Base-by-base conservation (phyloP, 2,329 filamentous ascomycete species). In the Colletotrichum theobromicola region DNA sequence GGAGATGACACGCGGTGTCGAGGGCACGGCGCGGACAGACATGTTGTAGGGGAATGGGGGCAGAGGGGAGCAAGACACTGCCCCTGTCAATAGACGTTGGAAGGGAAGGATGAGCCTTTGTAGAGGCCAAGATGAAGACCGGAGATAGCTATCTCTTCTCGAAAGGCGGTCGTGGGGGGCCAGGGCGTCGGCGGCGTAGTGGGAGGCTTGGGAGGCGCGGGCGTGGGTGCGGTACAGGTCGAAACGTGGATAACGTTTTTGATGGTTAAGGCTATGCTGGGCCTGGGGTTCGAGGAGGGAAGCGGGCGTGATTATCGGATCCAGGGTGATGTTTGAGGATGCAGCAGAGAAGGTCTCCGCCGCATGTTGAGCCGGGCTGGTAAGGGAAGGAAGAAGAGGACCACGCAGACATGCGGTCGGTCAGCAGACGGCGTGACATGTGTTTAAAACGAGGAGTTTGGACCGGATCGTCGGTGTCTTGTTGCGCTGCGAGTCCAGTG, bases 1-100 rank as follows among this genome's bases (percentile, higher is more conserved):
- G 15, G 95, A 97, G 79, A 97, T 97, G 78, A 98, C 94, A 81
- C 95, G 93, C 80, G 95, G 95, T 71, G 94, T 97, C 72, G 90
- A 90, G 72, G 96, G 95, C 72, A 97, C 87, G 78, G 88, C 86
- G 77, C 83, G 83, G 75, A 90, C 87, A 67, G 84, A 88, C 86
- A 93, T 91, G 80, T 82, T 80, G 82, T 84, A 86, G 10, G 86
- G 84, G 75, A 93, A 93, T 50, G 90, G 89, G 61, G 92, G 92
- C 3, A 94, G 88, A 53, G 87, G 86, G 72, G 92, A 87, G 62
- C 85, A 84, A 78, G 84, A 83, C 79, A 93, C 86, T 78, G 88
- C 87, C 77, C 93, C 93, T 77, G 88, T 85, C 76, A 93, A 80
- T 76, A 88, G 84, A 75, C 86, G 90, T 75, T 83, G 85, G 63